These are phyloP conservation scores for Candida boleticola DNA, from an alignment of 805 yeast genomes.

Conservation along the genomic window DNA sequence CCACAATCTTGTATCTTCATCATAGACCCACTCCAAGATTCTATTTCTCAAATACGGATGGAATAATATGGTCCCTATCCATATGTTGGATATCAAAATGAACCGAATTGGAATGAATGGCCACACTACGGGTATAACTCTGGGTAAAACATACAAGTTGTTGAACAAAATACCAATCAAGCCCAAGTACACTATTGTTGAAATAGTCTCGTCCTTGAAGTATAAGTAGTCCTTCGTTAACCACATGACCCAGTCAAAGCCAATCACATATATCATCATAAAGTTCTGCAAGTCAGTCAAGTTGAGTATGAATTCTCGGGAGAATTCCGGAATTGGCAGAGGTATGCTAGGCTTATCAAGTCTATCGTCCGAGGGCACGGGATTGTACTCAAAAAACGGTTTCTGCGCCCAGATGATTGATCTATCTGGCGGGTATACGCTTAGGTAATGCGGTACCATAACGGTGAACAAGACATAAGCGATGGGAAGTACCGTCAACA, in stretches of 20 bases:
- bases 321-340: conserved; percentile 73
- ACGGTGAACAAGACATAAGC: conserved; percentile 51
- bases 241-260: conserved; percentile 56
- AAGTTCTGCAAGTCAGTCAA: conserved; percentile 83
- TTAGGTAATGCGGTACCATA: conserved; percentile 65
- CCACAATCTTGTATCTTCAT: conserved; percentile 63
- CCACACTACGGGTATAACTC: conserved; percentile 27
- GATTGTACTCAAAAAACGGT: conserved; percentile 22
- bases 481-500: conserved; percentile 53
- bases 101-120: conserved; percentile 25
- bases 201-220: conserved; percentile 60
- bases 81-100: conserved; percentile 39
- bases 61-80: conserved; percentile 43
- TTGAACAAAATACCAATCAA: conserved; percentile 11
- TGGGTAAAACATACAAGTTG: conserved; percentile 29
- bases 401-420: conserved; percentile 23
- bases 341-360: conserved; percentile 50
- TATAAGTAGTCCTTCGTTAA: conserved; percentile 56
- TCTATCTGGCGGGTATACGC: conserved; percentile 62
- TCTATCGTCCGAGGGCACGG: conserved; percentile 47
- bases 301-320: conserved; percentile 74
- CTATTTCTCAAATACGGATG: conserved; percentile 56
- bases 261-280: conserved; percentile 60
- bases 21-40: conserved; percentile 47
- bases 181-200: conserved; percentile 47